These are phyloP conservation scores for Helenozyma baotianmanensis DNA, from an alignment of 805 yeast species.

Conservation along the genomic window DNA sequence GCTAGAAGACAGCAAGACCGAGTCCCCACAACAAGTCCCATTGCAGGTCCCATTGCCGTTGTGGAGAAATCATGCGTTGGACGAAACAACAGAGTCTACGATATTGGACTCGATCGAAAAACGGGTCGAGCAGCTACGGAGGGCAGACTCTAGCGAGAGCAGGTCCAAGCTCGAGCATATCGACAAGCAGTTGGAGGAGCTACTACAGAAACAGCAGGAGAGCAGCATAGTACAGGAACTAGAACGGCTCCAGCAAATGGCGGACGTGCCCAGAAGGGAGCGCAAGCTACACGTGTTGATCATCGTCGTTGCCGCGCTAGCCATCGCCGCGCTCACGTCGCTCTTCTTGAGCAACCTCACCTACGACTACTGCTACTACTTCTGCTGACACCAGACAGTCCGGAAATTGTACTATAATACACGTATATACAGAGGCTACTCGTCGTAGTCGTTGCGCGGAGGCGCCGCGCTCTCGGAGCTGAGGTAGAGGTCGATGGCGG, in stretches of 20 bases:
- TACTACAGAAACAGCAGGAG: constrained; percentile 10
- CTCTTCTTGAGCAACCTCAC: constrained; percentile 26
- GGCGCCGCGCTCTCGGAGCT: constrained; percentile 41
- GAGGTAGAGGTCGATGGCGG: constrained; percentile 47
- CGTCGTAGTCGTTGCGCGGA: constrained; percentile 83
- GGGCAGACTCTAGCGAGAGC: too few relatives aligned
- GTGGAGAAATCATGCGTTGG: neutral
- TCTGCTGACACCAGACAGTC: constrained; percentile 19
- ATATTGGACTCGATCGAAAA: constrained; percentile 8
- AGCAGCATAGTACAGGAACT: constrained; percentile 19
- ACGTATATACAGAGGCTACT: constrained; percentile 13
- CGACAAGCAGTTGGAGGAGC: constrained; percentile 3
- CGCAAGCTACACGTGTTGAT: too few relatives aligned
- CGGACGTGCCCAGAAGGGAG: too few relatives aligned
- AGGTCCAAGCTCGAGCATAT: constrained; percentile 7
- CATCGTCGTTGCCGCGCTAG: too few relatives aligned
- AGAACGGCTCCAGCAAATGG: constrained; percentile 20
- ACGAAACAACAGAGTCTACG: constrained; percentile 1
- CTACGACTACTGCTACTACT: constrained; percentile 39
- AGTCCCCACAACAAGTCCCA: too few relatives aligned
- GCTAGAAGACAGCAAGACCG: too few relatives aligned
- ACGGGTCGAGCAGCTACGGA: constrained; percentile 5
- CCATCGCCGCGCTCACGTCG: constrained; percentile 7
- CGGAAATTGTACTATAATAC: constrained; percentile 6
- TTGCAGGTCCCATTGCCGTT: too few relatives aligned